phyloP scores from a whole-genome alignment of 257 asterid genomes.

The Lycium ferocissimum region DNA sequence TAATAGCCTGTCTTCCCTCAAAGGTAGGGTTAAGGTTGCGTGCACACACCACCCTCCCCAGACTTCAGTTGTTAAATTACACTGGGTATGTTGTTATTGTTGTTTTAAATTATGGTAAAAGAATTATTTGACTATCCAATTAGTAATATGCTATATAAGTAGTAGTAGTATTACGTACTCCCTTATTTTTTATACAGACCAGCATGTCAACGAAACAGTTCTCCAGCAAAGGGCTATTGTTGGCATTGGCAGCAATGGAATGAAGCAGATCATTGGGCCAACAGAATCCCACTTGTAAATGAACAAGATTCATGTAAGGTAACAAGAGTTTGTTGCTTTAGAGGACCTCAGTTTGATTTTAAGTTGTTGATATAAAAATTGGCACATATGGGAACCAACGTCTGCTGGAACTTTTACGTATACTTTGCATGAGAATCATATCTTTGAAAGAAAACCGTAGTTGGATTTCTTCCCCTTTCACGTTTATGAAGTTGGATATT shows the following conservation, averaged over 20 bases:
- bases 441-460: slow-evolving; percentile 11
- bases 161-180: no score
- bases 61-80: no score
- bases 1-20: no score
- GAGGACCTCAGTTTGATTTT: neutral
- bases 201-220: no score
- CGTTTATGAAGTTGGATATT: slow-evolving; percentile 20
- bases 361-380: slow-evolving; percentile 31
- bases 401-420: slow-evolving; percentile 30
- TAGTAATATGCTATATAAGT: no score
- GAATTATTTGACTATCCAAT: no score
- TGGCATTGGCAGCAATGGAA: neutral
- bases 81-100: no score
- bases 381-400: slow-evolving; percentile 28
- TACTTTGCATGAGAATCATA: slow-evolving; percentile 25
- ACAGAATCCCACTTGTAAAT: neutral
- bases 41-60: no score
- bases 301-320: neutral
- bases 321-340: slow-evolving; percentile 21
- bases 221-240: no score
- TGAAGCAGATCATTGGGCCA: neutral
- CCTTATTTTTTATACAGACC: no score
- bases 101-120: no score
- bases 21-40: no score
- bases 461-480: slow-evolving; percentile 1